These are phyloP conservation scores for Primulina huaijiensis DNA, from an alignment of 257 asterid species.

Conservation along the genomic window DNA sequence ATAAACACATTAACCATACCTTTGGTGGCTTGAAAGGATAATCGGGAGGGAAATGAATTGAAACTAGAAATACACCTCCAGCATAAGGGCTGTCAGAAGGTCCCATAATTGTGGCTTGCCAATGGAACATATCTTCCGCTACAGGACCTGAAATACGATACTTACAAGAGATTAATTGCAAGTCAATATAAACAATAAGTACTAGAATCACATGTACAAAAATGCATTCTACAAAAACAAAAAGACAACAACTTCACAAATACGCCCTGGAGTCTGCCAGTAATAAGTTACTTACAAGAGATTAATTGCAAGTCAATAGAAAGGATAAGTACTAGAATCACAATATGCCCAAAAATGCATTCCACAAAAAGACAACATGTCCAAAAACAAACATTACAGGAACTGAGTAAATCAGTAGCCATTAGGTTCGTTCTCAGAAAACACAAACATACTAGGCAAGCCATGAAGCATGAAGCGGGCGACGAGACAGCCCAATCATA, in stretches of 20 bases:
- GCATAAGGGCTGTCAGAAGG: constrained; percentile 26
- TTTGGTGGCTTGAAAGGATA: constrained; percentile 21
- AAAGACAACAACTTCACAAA: too few species aligned
- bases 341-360: too few species aligned
- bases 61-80: constrained; percentile 24
- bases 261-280: background rate
- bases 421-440: too few species aligned
- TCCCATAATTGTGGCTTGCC: constrained; percentile 20
- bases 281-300: background rate
- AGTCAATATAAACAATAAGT: background rate
- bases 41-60: constrained; percentile 21
- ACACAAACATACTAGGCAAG: too few species aligned
- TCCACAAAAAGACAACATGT: too few species aligned
- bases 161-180: background rate
- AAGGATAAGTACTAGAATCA: too few species aligned
- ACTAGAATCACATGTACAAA: too few species aligned
- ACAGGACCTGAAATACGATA: constrained; percentile 17
- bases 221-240: too few species aligned
- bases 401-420: background rate
- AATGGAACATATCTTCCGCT: constrained; percentile 17
- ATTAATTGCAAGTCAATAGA: background rate
- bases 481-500: background rate
- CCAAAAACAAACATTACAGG: background rate
- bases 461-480: background rate
- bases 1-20: background rate